Evolutionary conservation across 1,139 yeast species (phyloP), one percentile per base, ranked within the genome.

Genomic region (Magnusiomyces sp.): DNA sequence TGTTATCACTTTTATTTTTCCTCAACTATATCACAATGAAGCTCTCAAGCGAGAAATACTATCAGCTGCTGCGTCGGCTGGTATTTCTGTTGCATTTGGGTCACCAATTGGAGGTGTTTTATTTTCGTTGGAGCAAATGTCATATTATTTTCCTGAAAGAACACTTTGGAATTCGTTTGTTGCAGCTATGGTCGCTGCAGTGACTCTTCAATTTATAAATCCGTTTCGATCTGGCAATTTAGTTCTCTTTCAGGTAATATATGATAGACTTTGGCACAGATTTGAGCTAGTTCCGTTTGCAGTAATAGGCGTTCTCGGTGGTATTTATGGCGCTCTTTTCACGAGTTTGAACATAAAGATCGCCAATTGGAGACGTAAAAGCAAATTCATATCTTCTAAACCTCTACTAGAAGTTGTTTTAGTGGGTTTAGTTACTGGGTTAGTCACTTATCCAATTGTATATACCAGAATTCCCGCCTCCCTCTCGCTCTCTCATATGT

Each of bases 61-160:
- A 40, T 77, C 86, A 36, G 95, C 97, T 0, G 94, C 95, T 1
- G 79, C 94, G 1, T 95, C 95, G 0, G 88, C 95, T 0, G 97
- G 97, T 7, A 90, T 90, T 13, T 86, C 95, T 0, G 90, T 87
- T 2, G 97, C 97, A 0, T 90, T 90, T 68, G 89, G 89, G 50
- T 84, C 97, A 0, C 97, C 97, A 1, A 86, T 90, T 52, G 97
- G 97, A 14, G 97, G 97, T 3, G 95, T 90, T 1, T 67, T 90
- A 32, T 90, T 90, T 66, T 85, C 89, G 2, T 68, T 90, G 32
- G 97, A 90, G 60, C 79, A 79, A 54, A 72, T 85, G 53, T 79
- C 83, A 2, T 74, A 81, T 44, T 83, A 76, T 59, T 79, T 81
- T 59, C 75, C 76, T 48, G 80, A 83, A 20, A 75, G 73, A 52